Conservation (phyloP, 176 grass and related monocot genomes). For the Ananas comosus region DNA sequence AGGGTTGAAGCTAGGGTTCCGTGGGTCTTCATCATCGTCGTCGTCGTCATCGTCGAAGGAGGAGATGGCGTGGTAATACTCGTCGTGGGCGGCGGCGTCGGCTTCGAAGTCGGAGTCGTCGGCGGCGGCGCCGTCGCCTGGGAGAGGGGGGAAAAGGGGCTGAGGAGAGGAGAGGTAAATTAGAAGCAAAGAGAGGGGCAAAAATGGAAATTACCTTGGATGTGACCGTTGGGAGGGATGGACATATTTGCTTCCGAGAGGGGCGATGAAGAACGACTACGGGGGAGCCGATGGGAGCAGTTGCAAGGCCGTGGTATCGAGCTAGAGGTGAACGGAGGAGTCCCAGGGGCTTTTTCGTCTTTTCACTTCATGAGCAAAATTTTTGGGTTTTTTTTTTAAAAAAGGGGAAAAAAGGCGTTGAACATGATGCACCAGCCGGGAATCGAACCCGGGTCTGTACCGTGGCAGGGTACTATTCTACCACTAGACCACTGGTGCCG, state of each 20-base stretch:
- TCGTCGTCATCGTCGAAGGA: not conserved
- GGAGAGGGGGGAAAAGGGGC: constrained; percentile 9
- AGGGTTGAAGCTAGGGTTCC: constrained; percentile 1
- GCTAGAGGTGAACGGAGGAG: not conserved
- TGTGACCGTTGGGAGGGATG: constrained; percentile 38
- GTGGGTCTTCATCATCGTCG: not conserved
- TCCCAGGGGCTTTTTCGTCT: not conserved
- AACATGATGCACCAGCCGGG: constrained; percentile 26
- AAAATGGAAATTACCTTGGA: constrained; percentile 5
- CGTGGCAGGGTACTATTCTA: constrained; percentile 77
- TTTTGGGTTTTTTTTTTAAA: not conserved
- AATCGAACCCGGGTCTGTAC: constrained; percentile 63
- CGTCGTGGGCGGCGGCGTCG: constrained; percentile 14
- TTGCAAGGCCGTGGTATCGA: not conserved
- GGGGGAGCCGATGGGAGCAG: not conserved
- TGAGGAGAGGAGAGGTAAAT: constrained; percentile 25
- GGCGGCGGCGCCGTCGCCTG: constrained; percentile 23
- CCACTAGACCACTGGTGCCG: constrained; percentile 73
- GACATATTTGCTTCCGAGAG: constrained; percentile 26
- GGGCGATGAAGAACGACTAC: not conserved
- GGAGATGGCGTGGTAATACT: constrained; percentile 15
- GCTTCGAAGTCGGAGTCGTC: constrained; percentile 18
- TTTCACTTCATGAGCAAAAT: not conserved
- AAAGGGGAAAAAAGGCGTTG: not conserved
- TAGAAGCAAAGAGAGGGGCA: constrained; percentile 3